Percentiles rank a stretch among this genome's conserved stretches.
Evolutionary conservation across 148 eudicot species (phyloP).

Genomic region (Linanthus parryae): DNA sequence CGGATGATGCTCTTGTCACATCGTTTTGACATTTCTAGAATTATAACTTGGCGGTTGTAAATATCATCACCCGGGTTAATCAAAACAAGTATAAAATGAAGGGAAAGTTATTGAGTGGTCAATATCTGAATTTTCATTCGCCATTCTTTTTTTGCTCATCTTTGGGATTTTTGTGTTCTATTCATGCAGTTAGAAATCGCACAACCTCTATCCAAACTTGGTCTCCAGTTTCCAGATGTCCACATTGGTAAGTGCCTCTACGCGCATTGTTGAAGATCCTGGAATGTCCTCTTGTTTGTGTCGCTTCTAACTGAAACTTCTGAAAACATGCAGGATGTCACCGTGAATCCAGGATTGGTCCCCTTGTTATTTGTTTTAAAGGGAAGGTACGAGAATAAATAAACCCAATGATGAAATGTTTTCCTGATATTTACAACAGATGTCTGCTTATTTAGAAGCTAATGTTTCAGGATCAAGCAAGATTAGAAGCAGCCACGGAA

Average conservation of each 20-base stretch:
- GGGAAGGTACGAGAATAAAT: slow-evolving; percentile 59
- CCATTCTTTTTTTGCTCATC: background rate
- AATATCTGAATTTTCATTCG: background rate
- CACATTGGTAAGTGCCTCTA: slow-evolving; percentile 49
- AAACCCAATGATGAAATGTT: background rate
- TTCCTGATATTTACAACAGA: background rate
- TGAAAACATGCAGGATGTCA: slow-evolving; percentile 53
- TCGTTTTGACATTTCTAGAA: background rate
- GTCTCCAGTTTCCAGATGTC: slow-evolving; percentile 67
- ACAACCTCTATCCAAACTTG: slow-evolving; percentile 63
- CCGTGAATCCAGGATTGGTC: slow-evolving; percentile 66
- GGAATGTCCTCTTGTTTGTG: background rate
- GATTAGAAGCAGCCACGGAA: slow-evolving; percentile 50
- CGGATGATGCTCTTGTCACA: background rate
- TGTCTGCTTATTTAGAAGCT: background rate
- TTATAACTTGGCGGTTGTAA: background rate
- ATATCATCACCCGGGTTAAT: background rate
- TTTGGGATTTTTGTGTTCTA: background rate
- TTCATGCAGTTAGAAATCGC: slow-evolving; percentile 68
- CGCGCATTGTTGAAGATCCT: background rate
- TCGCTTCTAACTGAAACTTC: slow-evolving; percentile 7
- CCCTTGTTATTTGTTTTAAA: slow-evolving; percentile 59
- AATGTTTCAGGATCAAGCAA: slow-evolving; percentile 53
- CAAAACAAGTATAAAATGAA: background rate
- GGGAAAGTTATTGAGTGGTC: background rate